Evolutionary conservation across 2,329 filamentous ascomycete genomes (phyloP).

Genomic region (Dothiorella sarmentorum): DNA sequence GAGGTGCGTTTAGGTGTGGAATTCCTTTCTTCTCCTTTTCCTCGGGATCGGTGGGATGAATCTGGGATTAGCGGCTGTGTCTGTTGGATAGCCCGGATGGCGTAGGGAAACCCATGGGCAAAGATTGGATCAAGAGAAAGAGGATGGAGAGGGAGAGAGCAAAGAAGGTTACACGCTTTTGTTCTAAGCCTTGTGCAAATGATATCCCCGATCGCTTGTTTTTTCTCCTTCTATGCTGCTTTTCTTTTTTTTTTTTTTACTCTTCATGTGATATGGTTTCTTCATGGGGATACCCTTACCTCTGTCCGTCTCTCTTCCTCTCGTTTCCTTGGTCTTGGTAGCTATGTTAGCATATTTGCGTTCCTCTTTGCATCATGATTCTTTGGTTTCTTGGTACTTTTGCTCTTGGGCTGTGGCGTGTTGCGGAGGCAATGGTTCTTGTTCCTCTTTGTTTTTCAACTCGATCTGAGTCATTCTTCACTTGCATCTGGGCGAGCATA

Average conservation of each 20-base stretch:
- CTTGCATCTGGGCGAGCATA: too few species aligned
- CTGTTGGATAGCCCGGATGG: conserved; percentile 23
- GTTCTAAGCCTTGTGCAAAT: conserved; percentile 12
- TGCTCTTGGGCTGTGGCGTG: too few species aligned
- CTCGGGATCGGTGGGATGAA: conserved; percentile 28
- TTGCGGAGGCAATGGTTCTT: too few species aligned
- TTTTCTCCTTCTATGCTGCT: too few species aligned
- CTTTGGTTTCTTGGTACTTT: not conserved
- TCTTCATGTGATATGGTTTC: conserved; percentile 7
- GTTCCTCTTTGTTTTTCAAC: too few species aligned
- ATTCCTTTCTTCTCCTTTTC: conserved; percentile 31
- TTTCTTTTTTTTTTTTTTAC: conserved; percentile 8
- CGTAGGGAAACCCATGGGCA: conserved; percentile 23
- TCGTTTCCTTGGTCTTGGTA: not conserved
- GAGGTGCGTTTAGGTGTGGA: conserved; percentile 20
- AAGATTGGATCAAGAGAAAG: conserved; percentile 27
- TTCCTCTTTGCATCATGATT: not conserved
- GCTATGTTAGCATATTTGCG: not conserved
- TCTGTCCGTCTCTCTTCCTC: not conserved
- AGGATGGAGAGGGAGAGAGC: conserved; percentile 29
- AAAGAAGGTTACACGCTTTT: conserved; percentile 26
- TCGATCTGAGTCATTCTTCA: too few species aligned
- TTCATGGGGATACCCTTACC: not conserved
- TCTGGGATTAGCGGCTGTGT: conserved; percentile 23
- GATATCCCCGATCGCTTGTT: conserved; percentile 16